Percentiles rank a stretch among this genome's conserved stretches.
These are phyloP conservation scores for Agaricus sinodeliciosus DNA, from an alignment of 768 basidiomycete species.

Conservation along the genomic window DNA sequence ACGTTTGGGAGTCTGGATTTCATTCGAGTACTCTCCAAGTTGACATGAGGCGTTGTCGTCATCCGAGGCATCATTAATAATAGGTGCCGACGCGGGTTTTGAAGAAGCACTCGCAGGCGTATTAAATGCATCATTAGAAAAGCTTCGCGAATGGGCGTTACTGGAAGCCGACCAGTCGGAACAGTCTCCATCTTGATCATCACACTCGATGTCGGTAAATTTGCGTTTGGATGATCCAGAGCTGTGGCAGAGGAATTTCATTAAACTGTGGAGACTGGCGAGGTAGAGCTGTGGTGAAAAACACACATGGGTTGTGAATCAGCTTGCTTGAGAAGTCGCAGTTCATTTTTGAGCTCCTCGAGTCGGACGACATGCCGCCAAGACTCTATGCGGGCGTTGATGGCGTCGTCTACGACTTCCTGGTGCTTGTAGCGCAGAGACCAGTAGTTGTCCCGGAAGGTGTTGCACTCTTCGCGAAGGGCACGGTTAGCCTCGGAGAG, in stretches of 20 bases:
- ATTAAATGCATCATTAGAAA: conserved; percentile 1
- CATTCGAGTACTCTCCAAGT: not conserved
- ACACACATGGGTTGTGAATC: conserved; percentile 1
- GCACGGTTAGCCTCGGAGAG: conserved; percentile 1
- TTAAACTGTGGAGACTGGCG: not conserved
- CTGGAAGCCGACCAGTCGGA: conserved; percentile 5
- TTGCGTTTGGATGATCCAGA: conserved; percentile 6
- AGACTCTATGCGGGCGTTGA: conserved; percentile 4
- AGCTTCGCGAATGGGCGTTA: not conserved
- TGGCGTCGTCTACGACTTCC: conserved; percentile 4
- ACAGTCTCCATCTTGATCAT: not conserved
- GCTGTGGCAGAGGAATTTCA: not conserved
- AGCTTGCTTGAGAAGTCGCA: conserved; percentile 1
- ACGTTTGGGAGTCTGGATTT: conserved; percentile 3
- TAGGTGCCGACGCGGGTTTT: not conserved
- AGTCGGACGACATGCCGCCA: conserved; percentile 8
- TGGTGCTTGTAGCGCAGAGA: conserved; percentile 3
- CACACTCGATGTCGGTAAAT: not conserved
- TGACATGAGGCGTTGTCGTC: not conserved
- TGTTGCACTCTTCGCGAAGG: conserved; percentile 1
- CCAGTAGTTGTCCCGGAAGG: conserved; percentile 1
- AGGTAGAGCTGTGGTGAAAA: not conserved
- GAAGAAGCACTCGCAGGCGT: conserved; percentile 1
- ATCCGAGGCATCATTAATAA: not conserved
- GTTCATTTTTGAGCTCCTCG: conserved; percentile 8